Conservation (phyloP, 2,329 filamentous ascomycete genomes). For the Beauveria scarabaeidicola region DNA sequence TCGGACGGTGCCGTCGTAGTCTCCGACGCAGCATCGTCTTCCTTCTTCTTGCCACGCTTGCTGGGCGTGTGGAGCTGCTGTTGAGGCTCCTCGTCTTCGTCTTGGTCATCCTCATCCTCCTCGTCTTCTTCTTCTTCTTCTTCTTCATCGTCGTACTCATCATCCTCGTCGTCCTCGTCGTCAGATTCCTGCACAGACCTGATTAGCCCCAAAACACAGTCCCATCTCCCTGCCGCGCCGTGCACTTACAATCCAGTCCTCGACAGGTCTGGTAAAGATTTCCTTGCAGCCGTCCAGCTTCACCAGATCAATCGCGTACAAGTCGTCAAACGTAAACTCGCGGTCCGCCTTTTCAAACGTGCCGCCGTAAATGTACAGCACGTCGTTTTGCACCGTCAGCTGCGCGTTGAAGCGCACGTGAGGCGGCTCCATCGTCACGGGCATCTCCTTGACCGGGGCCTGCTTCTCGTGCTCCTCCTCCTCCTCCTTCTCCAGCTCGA, state of each 20-base stretch:
- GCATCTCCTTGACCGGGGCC: conserved; percentile 51
- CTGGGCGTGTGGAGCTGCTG: conserved; percentile 41
- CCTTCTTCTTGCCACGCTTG: conserved; percentile 48
- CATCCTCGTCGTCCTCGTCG: conserved; percentile 50
- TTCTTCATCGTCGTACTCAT: conserved; percentile 41
- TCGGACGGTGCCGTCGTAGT: conserved; percentile 16
- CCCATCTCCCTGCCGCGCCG: conserved; percentile 7
- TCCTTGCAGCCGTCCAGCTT: conserved; percentile 92
- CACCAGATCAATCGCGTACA: conserved; percentile 88
- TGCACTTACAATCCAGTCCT: conserved; percentile 66
- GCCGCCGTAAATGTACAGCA: conserved; percentile 88
- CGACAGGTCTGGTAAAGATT: conserved; percentile 72
- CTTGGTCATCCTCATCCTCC: conserved; percentile 39
- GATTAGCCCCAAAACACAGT: conserved; percentile 30
- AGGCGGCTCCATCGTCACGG: conserved; percentile 71
- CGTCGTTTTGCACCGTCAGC: conserved; percentile 82
- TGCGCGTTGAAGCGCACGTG: conserved; percentile 88
- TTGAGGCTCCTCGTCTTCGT: conserved; percentile 37
- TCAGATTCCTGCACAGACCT: conserved; percentile 41
- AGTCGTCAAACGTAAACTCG: conserved; percentile 91
- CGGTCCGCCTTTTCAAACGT: conserved; percentile 92
- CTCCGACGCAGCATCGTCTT: conserved; percentile 33
- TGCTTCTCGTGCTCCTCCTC: conserved; percentile 48
- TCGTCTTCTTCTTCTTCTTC: conserved; percentile 48
- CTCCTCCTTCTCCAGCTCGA: conserved; percentile 42